Conservation (phyloP, 805 yeast species). For the Spathaspora passalidarum region DNA sequence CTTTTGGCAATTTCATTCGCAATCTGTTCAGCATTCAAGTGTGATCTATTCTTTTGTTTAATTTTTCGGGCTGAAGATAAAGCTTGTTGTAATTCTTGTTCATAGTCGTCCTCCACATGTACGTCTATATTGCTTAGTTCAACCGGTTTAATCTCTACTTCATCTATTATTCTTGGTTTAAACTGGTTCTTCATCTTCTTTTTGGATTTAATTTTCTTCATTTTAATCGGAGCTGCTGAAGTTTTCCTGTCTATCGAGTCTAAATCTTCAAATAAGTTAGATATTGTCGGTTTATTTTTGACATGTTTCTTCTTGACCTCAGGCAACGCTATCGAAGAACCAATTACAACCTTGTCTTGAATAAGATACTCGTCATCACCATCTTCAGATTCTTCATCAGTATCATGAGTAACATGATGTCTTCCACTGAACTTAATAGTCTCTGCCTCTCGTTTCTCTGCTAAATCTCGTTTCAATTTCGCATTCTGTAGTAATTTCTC, state of each 20-base stretch:
- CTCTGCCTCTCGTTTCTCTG: conserved; percentile 23
- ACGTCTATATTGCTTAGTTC: conserved; percentile 6
- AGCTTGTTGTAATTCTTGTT: conserved; percentile 29
- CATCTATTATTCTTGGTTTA: background rate
- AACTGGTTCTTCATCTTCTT: background rate
- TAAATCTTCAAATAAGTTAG: conserved; percentile 7
- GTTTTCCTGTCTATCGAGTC: background rate
- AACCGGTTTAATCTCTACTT: background rate
- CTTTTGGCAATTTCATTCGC: conserved; percentile 32
- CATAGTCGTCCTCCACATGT: conserved; percentile 20
- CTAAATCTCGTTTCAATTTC: conserved; percentile 27
- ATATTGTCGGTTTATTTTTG: background rate
- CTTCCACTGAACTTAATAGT: conserved; percentile 22
- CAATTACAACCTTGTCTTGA: conserved; percentile 6
- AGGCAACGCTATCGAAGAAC: conserved; percentile 3
- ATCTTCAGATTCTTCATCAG: conserved; percentile 12
- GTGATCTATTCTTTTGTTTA: conserved; percentile 22
- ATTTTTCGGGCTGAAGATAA: conserved; percentile 25
- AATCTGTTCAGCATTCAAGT: conserved; percentile 24
- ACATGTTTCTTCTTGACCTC: background rate
- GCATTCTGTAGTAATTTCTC: conserved; percentile 25
- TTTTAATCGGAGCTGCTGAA: conserved; percentile 4
- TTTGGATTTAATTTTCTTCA: conserved; percentile 10
- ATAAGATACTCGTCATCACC: conserved; percentile 9
- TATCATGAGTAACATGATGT: conserved; percentile 5